Base-by-base conservation (phyloP, 176 grass and related monocot species). In the Hsuehochloa calcarea region DNA sequence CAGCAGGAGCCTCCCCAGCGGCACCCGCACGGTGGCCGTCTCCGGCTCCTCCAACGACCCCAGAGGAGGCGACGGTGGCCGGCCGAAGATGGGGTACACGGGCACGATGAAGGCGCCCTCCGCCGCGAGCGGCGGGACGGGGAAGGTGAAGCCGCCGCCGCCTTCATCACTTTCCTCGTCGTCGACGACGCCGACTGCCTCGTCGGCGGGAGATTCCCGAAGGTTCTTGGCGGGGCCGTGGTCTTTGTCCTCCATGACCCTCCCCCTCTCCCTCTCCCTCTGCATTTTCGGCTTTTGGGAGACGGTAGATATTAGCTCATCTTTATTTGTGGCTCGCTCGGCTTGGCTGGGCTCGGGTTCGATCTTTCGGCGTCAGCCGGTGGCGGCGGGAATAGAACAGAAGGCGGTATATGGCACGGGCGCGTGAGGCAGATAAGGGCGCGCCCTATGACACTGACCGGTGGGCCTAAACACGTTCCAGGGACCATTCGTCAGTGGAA, bases 71-170 rank as follows among this genome's bases (percentile, higher is more conserved):
- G 88, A 89, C 74, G 81, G 20, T 1, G 72, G 77, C 6, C 91
- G 93, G 29, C 87, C 88, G 75, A 96, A 99, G 67, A 99, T 67
- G 29, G 93, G 96, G 88, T 99, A 96, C 83, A 96, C 85, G 52
- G 91, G 89, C 75, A 86, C 67, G 78, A 80, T 74, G 80, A 10
- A 61, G 27, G 47, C 61, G 60, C 45, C 60, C 61, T 69, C 89
- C n/a, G 85, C 40, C 15, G 13, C 67, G 20, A 86, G n/a, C 55
- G 79, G 66, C 11, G 13, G 74, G 17, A 60, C 75, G 6, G 89
- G 85, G 85, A 90, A 90, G 75, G 85, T 87, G 75, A 90, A 90
- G 22, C 34, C 86, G 22, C 34, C 86, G 38, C n/a, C 81, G 19
- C 43, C 75, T 1, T 47, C 72, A 0, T 13, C 67, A 1, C 19